Evolutionary conservation across 257 asterid species (phyloP).

Genomic region (Solanum arcanum): DNA sequence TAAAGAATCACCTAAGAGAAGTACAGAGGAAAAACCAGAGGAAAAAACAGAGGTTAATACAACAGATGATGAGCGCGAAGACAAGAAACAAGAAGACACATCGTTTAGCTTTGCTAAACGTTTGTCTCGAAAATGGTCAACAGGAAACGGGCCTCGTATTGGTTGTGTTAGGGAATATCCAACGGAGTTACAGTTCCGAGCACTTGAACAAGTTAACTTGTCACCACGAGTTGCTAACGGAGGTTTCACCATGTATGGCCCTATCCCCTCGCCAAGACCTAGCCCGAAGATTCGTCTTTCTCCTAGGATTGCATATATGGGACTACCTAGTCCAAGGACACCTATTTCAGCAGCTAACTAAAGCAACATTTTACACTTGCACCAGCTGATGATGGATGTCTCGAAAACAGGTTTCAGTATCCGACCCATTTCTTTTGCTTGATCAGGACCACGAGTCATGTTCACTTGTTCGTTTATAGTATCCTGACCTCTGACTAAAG

Average conservation of each 20-base stretch:
- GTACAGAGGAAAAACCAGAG: background rate
- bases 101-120: conserved; percentile 40
- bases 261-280: conserved; percentile 94
- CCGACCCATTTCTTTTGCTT: background rate
- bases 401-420: background rate
- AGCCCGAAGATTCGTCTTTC: conserved; percentile 76
- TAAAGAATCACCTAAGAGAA: conserved; percentile 12
- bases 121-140: conserved; percentile 80
- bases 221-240: conserved; percentile 63
- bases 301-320: conserved; percentile 80
- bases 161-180: conserved; percentile 93
- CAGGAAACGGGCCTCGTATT: conserved; percentile 81
- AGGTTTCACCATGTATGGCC: conserved; percentile 43
- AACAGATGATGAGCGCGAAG: background rate
- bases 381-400: background rate
- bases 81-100: conserved; percentile 9
- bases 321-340: conserved; percentile 86
- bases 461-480: background rate
- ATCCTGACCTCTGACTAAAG: background rate
- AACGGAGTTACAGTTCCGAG: conserved; percentile 60
- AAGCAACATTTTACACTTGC: background rate
- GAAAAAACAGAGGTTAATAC: background rate
- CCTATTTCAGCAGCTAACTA: conserved; percentile 38
- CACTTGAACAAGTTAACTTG: conserved; percentile 83
- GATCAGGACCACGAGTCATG: background rate